phyloP scores from a whole-genome alignment of 2,329 filamentous ascomycete species.

The Fusarium sp. region DNA sequence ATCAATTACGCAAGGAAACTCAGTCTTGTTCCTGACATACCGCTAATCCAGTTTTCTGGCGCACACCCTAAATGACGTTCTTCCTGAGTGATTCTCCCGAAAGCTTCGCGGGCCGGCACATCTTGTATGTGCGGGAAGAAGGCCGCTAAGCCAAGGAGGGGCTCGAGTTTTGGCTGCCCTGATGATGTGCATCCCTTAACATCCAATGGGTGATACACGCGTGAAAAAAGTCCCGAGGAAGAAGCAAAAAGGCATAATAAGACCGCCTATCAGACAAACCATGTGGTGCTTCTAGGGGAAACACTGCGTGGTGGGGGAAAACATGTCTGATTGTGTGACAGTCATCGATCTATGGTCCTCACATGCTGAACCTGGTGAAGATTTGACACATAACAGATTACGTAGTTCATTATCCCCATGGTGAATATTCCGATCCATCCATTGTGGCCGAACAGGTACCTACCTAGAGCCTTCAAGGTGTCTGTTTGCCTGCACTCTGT shows the following conservation, averaged over 20 bases:
- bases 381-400: constrained; percentile 21
- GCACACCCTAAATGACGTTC: constrained; percentile 6
- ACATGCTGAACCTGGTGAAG: not conserved
- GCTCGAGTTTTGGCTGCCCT: constrained; percentile 12
- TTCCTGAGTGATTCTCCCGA: constrained; percentile 29
- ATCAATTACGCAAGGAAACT: constrained; percentile 38
- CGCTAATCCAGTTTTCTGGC: not conserved
- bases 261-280: constrained; percentile 25
- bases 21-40: constrained; percentile 2
- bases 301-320: constrained; percentile 8
- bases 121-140: constrained; percentile 36
- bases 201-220: constrained; percentile 30
- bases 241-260: constrained; percentile 14
- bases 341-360: not conserved
- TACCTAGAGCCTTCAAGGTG: constrained; percentile 3
- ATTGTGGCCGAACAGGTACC: not conserved
- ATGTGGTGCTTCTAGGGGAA: constrained; percentile 14
- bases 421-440: constrained; percentile 9
- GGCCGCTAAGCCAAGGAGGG: constrained; percentile 28
- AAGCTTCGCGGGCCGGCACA: constrained; percentile 37
- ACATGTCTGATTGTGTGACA: not conserved
- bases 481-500: not conserved
- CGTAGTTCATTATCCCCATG: constrained; percentile 7
- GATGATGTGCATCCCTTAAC: constrained; percentile 37
- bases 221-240: constrained; percentile 30